Percentiles rank a stretch among this genome's conserved stretches.
These are phyloP conservation scores for Suillus sp. DNA, from an alignment of 768 basidiomycete genomes.

Conservation along the genomic window DNA sequence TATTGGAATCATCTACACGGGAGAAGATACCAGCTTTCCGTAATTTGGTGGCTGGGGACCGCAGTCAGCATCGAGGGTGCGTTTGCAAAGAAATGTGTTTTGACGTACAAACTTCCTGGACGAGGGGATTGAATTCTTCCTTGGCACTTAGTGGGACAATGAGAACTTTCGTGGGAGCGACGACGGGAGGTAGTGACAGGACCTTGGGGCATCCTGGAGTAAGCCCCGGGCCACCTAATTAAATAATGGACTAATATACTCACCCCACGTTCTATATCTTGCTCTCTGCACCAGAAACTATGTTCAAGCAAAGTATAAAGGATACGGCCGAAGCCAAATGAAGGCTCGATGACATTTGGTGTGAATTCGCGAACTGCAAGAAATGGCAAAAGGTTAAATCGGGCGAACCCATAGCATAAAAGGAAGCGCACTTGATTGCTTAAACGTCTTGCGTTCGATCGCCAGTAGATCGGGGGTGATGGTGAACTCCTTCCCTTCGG, in stretches of 20 bases:
- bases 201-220: conserved; percentile 50
- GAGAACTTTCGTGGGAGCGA: conserved; percentile 95
- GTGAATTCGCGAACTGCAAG: conserved; percentile 86
- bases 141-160: conserved; percentile 93
- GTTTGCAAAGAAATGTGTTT: not conserved
- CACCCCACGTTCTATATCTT: conserved; percentile 88
- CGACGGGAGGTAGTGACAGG: conserved; percentile 83
- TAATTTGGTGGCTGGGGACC: conserved; percentile 72
- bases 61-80: conserved; percentile 18
- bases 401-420: conserved; percentile 15
- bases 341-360: conserved; percentile 98
- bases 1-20: conserved; percentile 93
- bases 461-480: conserved; percentile 74
- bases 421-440: conserved; percentile 70
- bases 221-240: not conserved
- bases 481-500: conserved; percentile 67
- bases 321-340: conserved; percentile 96
- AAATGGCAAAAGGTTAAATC: conserved; percentile 22
- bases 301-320: conserved; percentile 94
- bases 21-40: conserved; percentile 88
- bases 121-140: conserved; percentile 80
- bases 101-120: conserved; percentile 87
- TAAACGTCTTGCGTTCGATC: conserved; percentile 83
- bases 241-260: conserved; percentile 32
- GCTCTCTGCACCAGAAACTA: conserved; percentile 92